These are phyloP conservation scores for Climacium dendroides DNA, from an alignment of 225 moss, liverwort and hornwort species.

Conservation along the genomic window DNA sequence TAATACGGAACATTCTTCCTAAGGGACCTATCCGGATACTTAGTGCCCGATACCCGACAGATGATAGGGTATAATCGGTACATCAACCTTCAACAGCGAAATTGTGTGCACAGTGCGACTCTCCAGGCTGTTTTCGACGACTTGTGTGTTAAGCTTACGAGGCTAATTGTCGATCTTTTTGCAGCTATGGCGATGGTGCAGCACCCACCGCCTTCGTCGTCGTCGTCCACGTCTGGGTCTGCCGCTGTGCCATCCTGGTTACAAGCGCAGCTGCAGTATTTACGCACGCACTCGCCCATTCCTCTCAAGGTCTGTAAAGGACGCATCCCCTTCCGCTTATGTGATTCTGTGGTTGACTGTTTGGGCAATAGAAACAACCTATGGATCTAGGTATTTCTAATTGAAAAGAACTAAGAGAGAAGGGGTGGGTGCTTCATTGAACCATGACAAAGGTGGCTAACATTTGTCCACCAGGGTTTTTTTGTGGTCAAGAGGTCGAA, in stretches of 20 bases:
- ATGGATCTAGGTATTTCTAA: not conserved
- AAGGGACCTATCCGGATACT: not conserved
- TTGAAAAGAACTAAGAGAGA: not conserved
- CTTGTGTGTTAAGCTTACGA: not conserved
- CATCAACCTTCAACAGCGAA: not conserved
- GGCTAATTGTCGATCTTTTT: not conserved
- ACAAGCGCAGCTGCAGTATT: slow-evolving; percentile 29
- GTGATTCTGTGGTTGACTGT: not conserved
- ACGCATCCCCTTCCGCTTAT: not conserved
- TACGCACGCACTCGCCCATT: slow-evolving; percentile 31
- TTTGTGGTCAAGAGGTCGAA: not conserved
- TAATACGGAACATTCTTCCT: no score
- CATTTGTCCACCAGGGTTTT: not conserved
- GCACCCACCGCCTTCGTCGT: slow-evolving; percentile 9
- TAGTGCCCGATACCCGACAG: not conserved
- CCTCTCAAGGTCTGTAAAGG: slow-evolving; percentile 16
- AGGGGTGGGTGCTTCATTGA: not conserved
- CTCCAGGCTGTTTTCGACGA: not conserved
- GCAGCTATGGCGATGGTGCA: slow-evolving; percentile 25
- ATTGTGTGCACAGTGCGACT: not conserved
- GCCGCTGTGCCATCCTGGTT: slow-evolving; percentile 28
- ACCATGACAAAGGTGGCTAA: not conserved
- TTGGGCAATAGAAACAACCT: not conserved
- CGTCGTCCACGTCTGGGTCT: slow-evolving; percentile 1
- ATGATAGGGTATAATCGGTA: not conserved